phyloP scores from a whole-genome alignment of 805 yeast species.

The Metschnikowia bowlesiae region DNA sequence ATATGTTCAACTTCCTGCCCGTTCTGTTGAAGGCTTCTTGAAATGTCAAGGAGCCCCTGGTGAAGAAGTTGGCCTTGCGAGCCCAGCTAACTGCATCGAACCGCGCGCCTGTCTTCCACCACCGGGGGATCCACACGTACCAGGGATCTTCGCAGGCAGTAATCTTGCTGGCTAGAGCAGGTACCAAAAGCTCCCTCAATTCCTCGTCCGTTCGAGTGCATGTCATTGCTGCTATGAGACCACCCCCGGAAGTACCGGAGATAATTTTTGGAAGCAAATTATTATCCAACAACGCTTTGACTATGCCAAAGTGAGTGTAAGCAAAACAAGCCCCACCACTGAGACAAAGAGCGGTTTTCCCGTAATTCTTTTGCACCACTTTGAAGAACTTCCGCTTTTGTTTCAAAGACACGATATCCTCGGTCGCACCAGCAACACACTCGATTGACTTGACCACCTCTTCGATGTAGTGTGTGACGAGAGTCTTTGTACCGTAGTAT shows the following conservation, averaged over 20 bases:
- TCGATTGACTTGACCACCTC: conserved; percentile 50
- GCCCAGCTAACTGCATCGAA: conserved; percentile 79
- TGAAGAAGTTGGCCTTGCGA: conserved; percentile 60
- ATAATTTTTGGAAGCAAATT: conserved; percentile 64
- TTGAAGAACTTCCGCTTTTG: conserved; percentile 52
- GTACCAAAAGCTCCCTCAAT: conserved; percentile 49
- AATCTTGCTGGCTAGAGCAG: conserved; percentile 57
- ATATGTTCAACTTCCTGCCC: conserved; percentile 65
- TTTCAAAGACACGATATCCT: conserved; percentile 27
- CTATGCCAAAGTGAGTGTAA: conserved; percentile 71
- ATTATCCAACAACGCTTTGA: conserved; percentile 64
- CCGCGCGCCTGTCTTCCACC: conserved; percentile 73
- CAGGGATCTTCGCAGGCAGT: conserved; percentile 68
- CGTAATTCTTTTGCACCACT: conserved; percentile 58
- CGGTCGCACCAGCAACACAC: conserved; percentile 33
- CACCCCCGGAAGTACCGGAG: conserved; percentile 82
- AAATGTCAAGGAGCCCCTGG: conserved; percentile 68
- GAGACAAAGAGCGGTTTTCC: conserved; percentile 65
- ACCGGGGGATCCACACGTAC: conserved; percentile 56
- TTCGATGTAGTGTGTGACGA: conserved; percentile 51
- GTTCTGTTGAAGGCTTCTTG: conserved; percentile 65
- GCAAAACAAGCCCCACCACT: conserved; percentile 82
- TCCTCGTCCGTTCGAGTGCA: conserved; percentile 70
- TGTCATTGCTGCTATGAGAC: conserved; percentile 67
- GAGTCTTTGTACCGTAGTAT: conserved; percentile 66